Conservation (phyloP, 495 filamentous ascomycete genomes). For the Penicillium egyptiacum region DNA sequence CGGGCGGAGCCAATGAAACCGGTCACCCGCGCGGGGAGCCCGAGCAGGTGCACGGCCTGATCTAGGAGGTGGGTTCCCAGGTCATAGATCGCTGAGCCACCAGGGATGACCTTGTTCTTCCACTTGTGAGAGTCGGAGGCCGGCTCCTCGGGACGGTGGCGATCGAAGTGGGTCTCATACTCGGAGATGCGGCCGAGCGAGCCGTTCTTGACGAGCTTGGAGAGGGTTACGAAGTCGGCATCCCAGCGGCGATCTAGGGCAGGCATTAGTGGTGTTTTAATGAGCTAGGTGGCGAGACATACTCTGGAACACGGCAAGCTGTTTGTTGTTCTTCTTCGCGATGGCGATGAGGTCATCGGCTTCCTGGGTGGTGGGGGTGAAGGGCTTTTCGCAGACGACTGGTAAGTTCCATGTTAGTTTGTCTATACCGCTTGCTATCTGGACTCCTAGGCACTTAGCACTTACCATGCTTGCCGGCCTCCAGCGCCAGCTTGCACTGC, state of each 20-base stretch:
- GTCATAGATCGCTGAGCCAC: conserved; percentile 75
- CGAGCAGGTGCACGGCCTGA: conserved; percentile 77
- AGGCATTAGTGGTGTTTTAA: background rate
- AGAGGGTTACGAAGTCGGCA: conserved; percentile 78
- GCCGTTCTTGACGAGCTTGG: conserved; percentile 55
- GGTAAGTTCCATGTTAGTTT: conserved; percentile 15
- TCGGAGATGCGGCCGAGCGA: conserved; percentile 69
- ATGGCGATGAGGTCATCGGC: conserved; percentile 67
- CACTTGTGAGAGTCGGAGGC: conserved; percentile 54
- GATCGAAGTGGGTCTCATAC: conserved; percentile 83
- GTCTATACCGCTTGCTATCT: background rate
- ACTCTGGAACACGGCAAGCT: conserved; percentile 84
- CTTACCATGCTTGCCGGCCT: conserved; percentile 71
- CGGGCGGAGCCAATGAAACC: conserved; percentile 69
- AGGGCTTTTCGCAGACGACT: conserved; percentile 86
- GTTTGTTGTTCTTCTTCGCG: conserved; percentile 57
- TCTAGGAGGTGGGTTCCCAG: conserved; percentile 83
- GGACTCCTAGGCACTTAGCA: background rate
- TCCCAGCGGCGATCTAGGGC: conserved; percentile 72
- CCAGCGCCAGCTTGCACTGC: conserved; percentile 64
- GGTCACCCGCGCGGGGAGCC: conserved; percentile 66
- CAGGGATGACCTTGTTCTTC: conserved; percentile 69
- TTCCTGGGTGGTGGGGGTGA: conserved; percentile 70
- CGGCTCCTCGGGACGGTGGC: conserved; percentile 61
- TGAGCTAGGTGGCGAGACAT: conserved; percentile 12